Percentiles rank a stretch among this genome's conserved stretches.
Evolutionary conservation across 208 protist genomes (phyloP).

Genomic region (Herpetomonas samuelpessoai): DNA sequence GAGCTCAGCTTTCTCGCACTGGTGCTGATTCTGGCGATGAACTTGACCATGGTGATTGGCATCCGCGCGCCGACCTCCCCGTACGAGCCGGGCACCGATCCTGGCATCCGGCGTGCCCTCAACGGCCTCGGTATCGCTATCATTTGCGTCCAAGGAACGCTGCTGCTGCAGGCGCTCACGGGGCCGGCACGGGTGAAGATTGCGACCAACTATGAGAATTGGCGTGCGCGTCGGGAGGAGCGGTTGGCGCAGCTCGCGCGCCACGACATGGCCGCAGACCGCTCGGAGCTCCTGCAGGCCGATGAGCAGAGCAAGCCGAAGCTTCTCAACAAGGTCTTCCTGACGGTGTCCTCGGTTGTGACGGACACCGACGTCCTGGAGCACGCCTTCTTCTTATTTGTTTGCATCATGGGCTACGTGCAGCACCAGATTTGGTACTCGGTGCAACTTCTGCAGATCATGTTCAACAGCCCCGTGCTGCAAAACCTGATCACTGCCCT

Average conservation of each 20-base stretch:
- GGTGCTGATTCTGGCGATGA: constrained; percentile 40
- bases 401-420: constrained; percentile 47
- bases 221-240: constrained; percentile 26
- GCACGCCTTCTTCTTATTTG: constrained; percentile 41
- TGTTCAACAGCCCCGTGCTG: constrained; percentile 35
- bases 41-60: constrained; percentile 47
- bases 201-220: constrained; percentile 32
- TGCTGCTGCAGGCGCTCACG: constrained; percentile 31
- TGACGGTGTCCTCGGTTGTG: constrained; percentile 24
- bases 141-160: constrained; percentile 38
- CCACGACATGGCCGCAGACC: constrained; percentile 28
- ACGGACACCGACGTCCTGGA: constrained; percentile 25
- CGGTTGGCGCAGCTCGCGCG: constrained; percentile 19
- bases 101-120: constrained; percentile 21
- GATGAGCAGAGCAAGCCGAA: constrained; percentile 13
- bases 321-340: constrained; percentile 11
- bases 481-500: constrained; percentile 51
- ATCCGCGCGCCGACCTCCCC: constrained; percentile 34
- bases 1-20: constrained; percentile 41
- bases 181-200: constrained; percentile 40
- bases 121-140: constrained; percentile 29
- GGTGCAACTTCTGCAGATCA: constrained; percentile 60
- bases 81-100: constrained; percentile 22
- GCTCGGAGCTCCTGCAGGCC: constrained; percentile 20
- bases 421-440: constrained; percentile 60